Percentiles rank a stretch among this genome's conserved stretches.
These are phyloP conservation scores for Pseudozyma sp. DNA, from an alignment of 1,284 basidiomycete genomes.

Conservation along the genomic window DNA sequence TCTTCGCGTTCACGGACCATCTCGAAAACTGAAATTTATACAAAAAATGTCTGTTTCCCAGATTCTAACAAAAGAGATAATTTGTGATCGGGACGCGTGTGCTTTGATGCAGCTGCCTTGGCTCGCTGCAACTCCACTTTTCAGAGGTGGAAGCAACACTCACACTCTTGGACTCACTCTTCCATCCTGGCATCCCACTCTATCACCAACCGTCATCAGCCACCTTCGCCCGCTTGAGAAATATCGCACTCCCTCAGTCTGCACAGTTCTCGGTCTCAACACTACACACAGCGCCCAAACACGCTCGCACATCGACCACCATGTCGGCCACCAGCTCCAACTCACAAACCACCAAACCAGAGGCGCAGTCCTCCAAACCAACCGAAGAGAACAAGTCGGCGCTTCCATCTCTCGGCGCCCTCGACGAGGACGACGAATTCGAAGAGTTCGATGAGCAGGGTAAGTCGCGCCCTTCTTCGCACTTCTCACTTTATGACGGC, in stretches of 20 bases:
- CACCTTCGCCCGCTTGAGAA: background rate
- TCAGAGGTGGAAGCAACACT: conserved; percentile 7
- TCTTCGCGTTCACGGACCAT: conserved; percentile 39
- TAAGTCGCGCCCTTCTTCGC: conserved; percentile 24
- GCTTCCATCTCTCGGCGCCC: conserved; percentile 62
- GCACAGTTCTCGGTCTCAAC: too few species aligned
- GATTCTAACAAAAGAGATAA: conserved; percentile 7
- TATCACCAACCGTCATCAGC: background rate
- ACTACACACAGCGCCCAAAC: background rate
- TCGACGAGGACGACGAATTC: conserved; percentile 69
- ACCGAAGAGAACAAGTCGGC: conserved; percentile 25
- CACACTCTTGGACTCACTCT: conserved; percentile 6
- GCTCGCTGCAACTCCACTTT: conserved; percentile 20
- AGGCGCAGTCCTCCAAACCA: conserved; percentile 28
- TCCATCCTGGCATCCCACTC: background rate
- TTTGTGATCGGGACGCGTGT: conserved; percentile 45
- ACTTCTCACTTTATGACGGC: background rate
- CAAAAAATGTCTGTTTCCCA: background rate
- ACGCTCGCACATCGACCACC: conserved; percentile 4
- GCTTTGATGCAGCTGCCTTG: conserved; percentile 10
- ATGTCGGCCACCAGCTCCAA: conserved; percentile 44
- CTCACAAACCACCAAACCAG: conserved; percentile 31
- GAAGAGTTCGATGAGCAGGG: conserved; percentile 67
- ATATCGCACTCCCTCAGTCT: too few species aligned
- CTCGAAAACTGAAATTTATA: background rate